phyloP scores from a whole-genome alignment of 1,284 basidiomycete genomes.

The Fomitopsis palustris region DNA sequence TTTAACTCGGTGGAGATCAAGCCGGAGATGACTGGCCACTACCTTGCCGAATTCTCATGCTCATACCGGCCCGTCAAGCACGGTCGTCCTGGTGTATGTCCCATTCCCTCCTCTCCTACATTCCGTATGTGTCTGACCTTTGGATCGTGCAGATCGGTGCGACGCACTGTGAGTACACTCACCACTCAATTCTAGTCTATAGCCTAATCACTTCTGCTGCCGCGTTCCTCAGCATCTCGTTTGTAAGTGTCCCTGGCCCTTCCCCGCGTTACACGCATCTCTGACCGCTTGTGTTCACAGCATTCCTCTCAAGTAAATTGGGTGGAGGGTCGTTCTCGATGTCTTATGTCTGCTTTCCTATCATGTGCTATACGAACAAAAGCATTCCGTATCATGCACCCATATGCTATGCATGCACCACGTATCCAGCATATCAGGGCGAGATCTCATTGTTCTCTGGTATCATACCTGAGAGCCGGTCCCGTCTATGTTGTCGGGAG shows the following conservation, averaged over 20 bases:
- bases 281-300: constrained; percentile 30
- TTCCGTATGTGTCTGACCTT: not conserved
- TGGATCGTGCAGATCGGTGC: constrained; percentile 72
- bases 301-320: constrained; percentile 75
- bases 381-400: constrained; percentile 31
- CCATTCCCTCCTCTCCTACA: constrained; percentile 10
- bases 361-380: constrained; percentile 30
- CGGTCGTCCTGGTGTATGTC: constrained; percentile 91
- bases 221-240: constrained; percentile 49
- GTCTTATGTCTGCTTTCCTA: constrained; percentile 21
- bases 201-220: constrained; percentile 8
- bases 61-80: constrained; percentile 99
- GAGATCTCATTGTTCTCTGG: not conserved
- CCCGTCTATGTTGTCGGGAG: not conserved
- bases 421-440: not conserved
- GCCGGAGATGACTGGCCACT: constrained; percentile 99
- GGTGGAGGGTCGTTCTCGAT: constrained; percentile 19
- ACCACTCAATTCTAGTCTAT: not conserved
- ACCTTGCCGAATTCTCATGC: constrained; percentile 93
- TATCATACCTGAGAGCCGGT: not conserved
- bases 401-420: constrained; percentile 14
- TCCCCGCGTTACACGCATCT: constrained; percentile 1
- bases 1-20: constrained; percentile 99
- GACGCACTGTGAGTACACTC: constrained; percentile 56
- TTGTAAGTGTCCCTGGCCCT: constrained; percentile 45